Percentiles rank a stretch among this genome's conserved stretches.
Evolutionary conservation across 441 rosid genomes (phyloP).

Genomic region (Populus hybrid): DNA sequence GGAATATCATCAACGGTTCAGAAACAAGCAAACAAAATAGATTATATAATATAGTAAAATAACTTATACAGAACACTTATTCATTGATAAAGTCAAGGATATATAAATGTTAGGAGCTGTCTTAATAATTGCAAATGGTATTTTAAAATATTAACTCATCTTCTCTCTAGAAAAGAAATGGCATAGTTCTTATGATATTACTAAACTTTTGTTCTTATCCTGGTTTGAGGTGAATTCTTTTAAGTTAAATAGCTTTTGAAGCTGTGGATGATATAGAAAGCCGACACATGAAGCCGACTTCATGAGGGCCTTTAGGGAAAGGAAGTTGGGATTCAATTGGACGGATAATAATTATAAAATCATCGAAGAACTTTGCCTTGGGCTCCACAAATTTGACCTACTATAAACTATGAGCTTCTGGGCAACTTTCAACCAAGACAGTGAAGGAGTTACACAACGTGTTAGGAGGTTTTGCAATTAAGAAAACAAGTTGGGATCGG

Average conservation of each 20-base stretch:
- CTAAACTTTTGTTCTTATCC: background rate
- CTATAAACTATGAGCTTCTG: background rate
- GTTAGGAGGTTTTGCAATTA: background rate
- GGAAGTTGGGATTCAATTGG: background rate
- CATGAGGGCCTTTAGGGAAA: too few relatives aligned
- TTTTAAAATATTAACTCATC: background rate
- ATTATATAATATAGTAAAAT: background rate
- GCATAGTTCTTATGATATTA: background rate
- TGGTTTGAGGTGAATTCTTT: background rate
- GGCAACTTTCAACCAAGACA: background rate
- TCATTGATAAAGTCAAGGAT: background rate
- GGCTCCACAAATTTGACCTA: background rate
- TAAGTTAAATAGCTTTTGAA: background rate
- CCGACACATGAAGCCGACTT: background rate
- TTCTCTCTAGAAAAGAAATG: background rate
- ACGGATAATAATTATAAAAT: background rate
- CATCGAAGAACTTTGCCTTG: background rate
- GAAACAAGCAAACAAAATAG: background rate
- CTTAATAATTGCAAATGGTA: background rate
- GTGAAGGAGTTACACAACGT: background rate
- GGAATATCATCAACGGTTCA: background rate
- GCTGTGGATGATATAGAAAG: background rate
- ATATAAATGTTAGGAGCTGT: background rate
- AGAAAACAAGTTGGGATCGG: background rate
- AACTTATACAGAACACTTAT: background rate